phyloP scores from a whole-genome alignment of 1,284 basidiomycete species.

The Leccinum pachyderme region DNA sequence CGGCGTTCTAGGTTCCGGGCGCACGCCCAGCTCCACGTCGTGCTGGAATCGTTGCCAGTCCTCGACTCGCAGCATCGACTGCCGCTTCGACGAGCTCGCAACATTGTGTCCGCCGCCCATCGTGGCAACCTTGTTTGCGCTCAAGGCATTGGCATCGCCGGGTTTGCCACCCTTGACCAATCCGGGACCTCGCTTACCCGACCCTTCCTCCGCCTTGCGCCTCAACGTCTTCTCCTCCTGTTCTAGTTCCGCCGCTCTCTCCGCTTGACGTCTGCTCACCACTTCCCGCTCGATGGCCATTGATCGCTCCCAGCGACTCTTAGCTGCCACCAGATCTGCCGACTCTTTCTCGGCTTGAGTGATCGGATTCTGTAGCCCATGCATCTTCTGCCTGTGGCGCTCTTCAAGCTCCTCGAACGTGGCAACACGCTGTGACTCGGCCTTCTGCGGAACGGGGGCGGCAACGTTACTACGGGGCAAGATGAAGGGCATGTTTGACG shows the following conservation, averaged over 20 bases:
- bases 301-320: conserved; percentile 73
- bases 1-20: conserved; percentile 28
- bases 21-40: conserved; percentile 41
- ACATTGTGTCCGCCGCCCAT: conserved; percentile 35
- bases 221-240: conserved; percentile 41
- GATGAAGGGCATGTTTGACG: conserved; percentile 28
- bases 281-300: conserved; percentile 67
- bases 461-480: conserved; percentile 37
- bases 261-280: conserved; percentile 66
- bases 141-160: conserved; percentile 47
- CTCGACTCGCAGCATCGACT: conserved; percentile 76
- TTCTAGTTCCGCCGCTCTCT: conserved; percentile 56
- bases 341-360: conserved; percentile 71
- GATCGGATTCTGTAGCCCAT: conserved; percentile 69
- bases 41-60: conserved; percentile 77
- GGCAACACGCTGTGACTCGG: conserved; percentile 49
- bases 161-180: conserved; percentile 29
- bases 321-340: conserved; percentile 65
- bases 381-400: conserved; percentile 78
- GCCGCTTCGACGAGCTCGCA: conserved; percentile 51
- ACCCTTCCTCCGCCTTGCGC: conserved; percentile 44
- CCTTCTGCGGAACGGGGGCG: conserved; percentile 48
- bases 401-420: conserved; percentile 81
- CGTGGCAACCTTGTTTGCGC: conserved; percentile 55
- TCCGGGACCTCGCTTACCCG: conserved; percentile 32